Evolutionary conservation across 768 basidiomycete species (phyloP).

Genomic region (Phaeotremella fagi): DNA sequence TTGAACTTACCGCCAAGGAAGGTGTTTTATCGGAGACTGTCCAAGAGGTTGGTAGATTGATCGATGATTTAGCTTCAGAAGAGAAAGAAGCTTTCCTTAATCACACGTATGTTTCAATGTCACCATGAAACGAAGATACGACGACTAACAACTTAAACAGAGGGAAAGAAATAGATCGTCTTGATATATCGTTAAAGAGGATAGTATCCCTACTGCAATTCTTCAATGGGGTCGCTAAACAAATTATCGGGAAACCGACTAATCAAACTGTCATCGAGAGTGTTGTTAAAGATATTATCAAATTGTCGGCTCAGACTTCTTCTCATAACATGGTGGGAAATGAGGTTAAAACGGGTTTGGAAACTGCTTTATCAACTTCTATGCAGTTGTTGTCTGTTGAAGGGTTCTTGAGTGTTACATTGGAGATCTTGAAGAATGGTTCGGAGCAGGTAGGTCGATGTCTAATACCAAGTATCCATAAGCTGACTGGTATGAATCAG

Average conservation of each 20-base stretch:
- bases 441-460: slow-evolving; percentile 54
- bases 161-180: slow-evolving; percentile 18
- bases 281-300: slow-evolving; percentile 23
- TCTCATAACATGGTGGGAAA: slow-evolving; percentile 3
- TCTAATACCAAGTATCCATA: neutral
- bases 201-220: slow-evolving; percentile 60
- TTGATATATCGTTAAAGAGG: slow-evolving; percentile 51
- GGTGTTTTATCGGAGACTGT: slow-evolving; percentile 60
- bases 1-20: slow-evolving; percentile 32
- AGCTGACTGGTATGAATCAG: slow-evolving; percentile 8
- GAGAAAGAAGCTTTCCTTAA: slow-evolving; percentile 53
- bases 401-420: slow-evolving; percentile 62
- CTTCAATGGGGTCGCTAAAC: slow-evolving; percentile 52
- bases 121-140: neutral
- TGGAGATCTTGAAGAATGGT: slow-evolving; percentile 57
- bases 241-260: slow-evolving; percentile 33
- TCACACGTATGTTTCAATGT: slow-evolving; percentile 53
- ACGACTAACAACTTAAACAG: neutral
- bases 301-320: slow-evolving; percentile 15
- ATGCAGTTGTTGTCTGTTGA: slow-evolving; percentile 64
- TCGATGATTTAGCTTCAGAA: slow-evolving; percentile 36
- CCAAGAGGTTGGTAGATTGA: slow-evolving; percentile 62
- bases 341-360: slow-evolving; percentile 29
- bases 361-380: slow-evolving; percentile 55
- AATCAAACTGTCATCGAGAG: slow-evolving; percentile 20